A percentile compares a stretch with the other conserved stretches of the same genome.
phyloP scores from a whole-genome alignment of 2,329 filamentous ascomycete species.

The Fusarium chlamydosporum region DNA sequence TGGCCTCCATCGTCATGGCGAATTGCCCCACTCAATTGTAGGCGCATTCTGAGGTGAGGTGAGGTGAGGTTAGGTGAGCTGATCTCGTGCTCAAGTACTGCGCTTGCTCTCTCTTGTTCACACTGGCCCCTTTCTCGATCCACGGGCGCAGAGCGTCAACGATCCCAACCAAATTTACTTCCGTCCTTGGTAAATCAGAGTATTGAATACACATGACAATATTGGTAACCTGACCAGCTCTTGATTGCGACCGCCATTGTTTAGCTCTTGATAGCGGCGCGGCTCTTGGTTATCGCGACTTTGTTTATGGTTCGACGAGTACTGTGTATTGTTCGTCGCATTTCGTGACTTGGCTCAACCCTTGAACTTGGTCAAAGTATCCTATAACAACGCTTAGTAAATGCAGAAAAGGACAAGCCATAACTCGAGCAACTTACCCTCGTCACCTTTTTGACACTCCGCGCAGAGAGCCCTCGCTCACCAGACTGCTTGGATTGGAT shows the following conservation, averaged over 20 bases:
- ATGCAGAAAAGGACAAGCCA: background rate
- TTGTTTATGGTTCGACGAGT: constrained; percentile 2
- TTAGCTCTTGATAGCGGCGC: constrained; percentile 14
- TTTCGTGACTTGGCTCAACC: constrained; percentile 61
- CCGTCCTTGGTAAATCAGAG: background rate
- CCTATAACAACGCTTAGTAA: constrained; percentile 59
- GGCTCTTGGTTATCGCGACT: constrained; percentile 7
- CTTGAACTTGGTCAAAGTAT: constrained; percentile 77
- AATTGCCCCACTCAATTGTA: constrained; percentile 44
- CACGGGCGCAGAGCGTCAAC: background rate
- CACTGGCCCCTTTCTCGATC: constrained; percentile 15
- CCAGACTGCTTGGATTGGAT: constrained; percentile 82
- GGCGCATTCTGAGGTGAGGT: constrained; percentile 40
- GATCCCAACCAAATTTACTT: background rate
- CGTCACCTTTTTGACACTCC: constrained; percentile 82
- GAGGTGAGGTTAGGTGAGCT: constrained; percentile 7
- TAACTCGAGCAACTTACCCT: constrained; percentile 66
- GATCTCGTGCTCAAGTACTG: constrained; percentile 48
- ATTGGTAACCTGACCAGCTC: background rate
- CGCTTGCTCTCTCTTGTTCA: constrained; percentile 15
- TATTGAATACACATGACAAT: background rate
- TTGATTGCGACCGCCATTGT: background rate
- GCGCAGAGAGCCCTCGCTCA: constrained; percentile 80
- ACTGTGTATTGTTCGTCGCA: background rate
- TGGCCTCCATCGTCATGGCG: constrained; percentile 36